These are phyloP conservation scores for Fusarium caatingaense DNA, from an alignment of 2,329 filamentous ascomycete species.

Conservation along the genomic window DNA sequence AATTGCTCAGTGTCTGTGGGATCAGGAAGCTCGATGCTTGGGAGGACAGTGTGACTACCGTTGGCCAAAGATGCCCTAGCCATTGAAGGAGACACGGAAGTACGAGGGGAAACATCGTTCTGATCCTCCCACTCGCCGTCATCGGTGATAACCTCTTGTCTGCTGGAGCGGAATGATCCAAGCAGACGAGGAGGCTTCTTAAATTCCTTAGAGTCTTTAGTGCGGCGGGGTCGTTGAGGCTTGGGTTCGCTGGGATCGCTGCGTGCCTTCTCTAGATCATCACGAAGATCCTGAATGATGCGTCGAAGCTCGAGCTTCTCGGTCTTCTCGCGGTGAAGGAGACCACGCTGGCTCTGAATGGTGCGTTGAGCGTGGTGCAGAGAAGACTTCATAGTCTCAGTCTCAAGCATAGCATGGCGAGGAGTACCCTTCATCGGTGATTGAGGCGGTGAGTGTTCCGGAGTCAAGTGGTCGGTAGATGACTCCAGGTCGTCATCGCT, in stretches of 20 bases:
- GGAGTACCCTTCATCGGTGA: conserved; percentile 94
- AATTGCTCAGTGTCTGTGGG: conserved; percentile 73
- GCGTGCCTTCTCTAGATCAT: conserved; percentile 83
- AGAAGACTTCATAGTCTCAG: conserved; percentile 94
- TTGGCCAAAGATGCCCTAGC: conserved; percentile 39
- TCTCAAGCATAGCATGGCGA: conserved; percentile 90
- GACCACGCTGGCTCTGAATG: conserved; percentile 94
- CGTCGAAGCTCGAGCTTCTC: conserved; percentile 96
- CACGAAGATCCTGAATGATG: conserved; percentile 93
- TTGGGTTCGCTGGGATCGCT: conserved; percentile 60
- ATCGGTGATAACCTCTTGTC: conserved; percentile 82
- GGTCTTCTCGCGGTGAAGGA: conserved; percentile 97
- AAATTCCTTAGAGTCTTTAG: conserved; percentile 72
- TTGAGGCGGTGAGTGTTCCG: conserved; percentile 88
- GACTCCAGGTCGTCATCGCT: conserved; percentile 74
- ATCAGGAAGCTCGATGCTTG: conserved; percentile 19
- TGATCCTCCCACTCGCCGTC: conserved; percentile 94
- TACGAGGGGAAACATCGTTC: conserved; percentile 46
- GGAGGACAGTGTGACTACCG: conserved; percentile 34
- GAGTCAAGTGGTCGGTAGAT: conserved; percentile 76
- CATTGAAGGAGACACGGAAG: conserved; percentile 33
- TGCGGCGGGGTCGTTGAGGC: conserved; percentile 70
- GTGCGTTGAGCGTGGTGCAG: conserved; percentile 94
- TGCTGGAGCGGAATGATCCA: conserved; percentile 77
- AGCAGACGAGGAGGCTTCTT: conserved; percentile 85